phyloP scores from a whole-genome alignment of 2,329 filamentous ascomycete species.

The Alternaria postmessia region DNA sequence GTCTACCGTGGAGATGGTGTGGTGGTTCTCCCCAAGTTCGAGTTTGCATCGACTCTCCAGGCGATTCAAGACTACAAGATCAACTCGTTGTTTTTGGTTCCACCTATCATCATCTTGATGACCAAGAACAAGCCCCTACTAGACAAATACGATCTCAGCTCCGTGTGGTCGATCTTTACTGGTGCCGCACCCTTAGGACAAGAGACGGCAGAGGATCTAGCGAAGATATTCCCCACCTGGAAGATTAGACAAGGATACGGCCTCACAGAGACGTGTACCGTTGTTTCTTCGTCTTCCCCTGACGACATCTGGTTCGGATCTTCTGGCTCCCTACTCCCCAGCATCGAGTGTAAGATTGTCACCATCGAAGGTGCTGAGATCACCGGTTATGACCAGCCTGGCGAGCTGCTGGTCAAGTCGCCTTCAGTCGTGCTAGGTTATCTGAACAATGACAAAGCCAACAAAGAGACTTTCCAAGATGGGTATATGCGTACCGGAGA shows the following conservation, averaged over 20 bases:
- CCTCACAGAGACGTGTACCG: constrained; percentile 79
- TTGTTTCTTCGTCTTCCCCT: constrained; percentile 67
- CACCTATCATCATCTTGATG: constrained; percentile 82
- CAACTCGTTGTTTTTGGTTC: constrained; percentile 71
- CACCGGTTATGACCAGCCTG: constrained; percentile 65
- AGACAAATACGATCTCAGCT: constrained; percentile 74
- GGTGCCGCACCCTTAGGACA: constrained; percentile 81
- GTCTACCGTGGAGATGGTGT: constrained; percentile 77
- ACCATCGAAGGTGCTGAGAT: constrained; percentile 74
- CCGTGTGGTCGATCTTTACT: constrained; percentile 71
- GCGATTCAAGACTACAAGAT: constrained; percentile 76
- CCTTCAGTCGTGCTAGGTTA: constrained; percentile 77
- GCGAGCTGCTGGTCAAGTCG: constrained; percentile 80
- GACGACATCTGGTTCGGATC: constrained; percentile 75
- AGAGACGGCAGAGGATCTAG: constrained; percentile 73
- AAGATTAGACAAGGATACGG: constrained; percentile 76
- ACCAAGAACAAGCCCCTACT: constrained; percentile 69
- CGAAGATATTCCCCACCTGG: constrained; percentile 69
- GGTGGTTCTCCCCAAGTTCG: constrained; percentile 78
- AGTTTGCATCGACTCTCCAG: constrained; percentile 69
- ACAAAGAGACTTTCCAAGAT: constrained; percentile 79
- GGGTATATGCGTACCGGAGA: constrained; percentile 86
- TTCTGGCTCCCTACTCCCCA: constrained; percentile 74
- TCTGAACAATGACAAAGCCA: constrained; percentile 84
- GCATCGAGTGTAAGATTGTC: constrained; percentile 71